Percentiles rank a stretch among this genome's conserved stretches.
Evolutionary conservation across 2,329 filamentous ascomycete genomes (phyloP).

Genomic region (Colletotrichum viniferum): DNA sequence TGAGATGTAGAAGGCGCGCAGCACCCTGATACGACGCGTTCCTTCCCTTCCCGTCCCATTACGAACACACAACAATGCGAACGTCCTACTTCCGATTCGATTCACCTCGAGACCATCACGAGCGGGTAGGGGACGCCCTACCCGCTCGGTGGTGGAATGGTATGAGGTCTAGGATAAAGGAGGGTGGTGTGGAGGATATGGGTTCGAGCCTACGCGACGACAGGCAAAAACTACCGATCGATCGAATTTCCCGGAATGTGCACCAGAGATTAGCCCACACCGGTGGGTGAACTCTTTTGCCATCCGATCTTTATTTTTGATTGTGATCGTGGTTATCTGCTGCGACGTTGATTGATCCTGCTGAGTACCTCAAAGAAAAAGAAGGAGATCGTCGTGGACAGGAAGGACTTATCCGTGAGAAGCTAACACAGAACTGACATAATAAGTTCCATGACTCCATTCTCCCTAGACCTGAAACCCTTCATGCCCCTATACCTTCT

Average conservation of each 20-base stretch:
- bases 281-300: neutral
- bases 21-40: neutral
- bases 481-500: rapidly evolving
- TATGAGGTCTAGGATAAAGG: neutral
- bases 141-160: neutral
- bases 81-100: neutral
- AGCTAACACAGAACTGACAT: neutral
- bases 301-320: neutral
- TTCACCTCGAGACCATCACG: neutral
- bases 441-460: neutral
- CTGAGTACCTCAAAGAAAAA: neutral
- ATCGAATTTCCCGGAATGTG: neutral
- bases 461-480: rapidly evolving
- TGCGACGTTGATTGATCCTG: rapidly evolving
- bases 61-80: neutral
- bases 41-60: neutral
- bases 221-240: neutral
- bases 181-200: neutral
- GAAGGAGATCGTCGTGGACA: neutral
- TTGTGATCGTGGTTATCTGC: neutral
- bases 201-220: neutral
- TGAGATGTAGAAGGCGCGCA: neutral
- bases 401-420: neutral
- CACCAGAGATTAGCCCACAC: neutral
- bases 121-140: neutral